phyloP scores from a whole-genome alignment of 1,139 yeast genomes.

The Saccharomycopsis crataegensis region DNA sequence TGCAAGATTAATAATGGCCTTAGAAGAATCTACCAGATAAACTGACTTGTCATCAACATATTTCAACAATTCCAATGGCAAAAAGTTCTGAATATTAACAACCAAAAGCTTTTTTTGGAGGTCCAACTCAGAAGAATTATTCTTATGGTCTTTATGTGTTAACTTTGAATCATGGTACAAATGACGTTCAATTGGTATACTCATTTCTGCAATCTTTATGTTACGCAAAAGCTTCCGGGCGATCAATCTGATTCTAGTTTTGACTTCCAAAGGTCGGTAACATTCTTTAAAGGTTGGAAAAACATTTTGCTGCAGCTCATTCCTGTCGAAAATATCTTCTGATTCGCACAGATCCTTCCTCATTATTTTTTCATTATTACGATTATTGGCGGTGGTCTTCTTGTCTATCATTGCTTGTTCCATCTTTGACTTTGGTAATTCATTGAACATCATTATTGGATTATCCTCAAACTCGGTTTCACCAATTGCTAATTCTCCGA shows the following conservation, averaged over 20 bases:
- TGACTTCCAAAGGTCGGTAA: slow-evolving; percentile 8
- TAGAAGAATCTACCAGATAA: background rate
- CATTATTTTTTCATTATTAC: background rate
- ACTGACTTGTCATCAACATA: slow-evolving; percentile 25
- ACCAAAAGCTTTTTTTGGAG: slow-evolving; percentile 43
- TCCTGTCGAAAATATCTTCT: background rate
- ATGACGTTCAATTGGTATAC: slow-evolving; percentile 18
- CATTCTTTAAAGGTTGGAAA: slow-evolving; percentile 13
- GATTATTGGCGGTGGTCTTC: background rate
- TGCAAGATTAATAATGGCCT: background rate
- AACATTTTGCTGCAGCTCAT: background rate
- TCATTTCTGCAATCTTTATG: background rate
- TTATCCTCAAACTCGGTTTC: slow-evolving; percentile 14
- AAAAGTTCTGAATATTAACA: slow-evolving; percentile 91
- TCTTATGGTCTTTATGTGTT: slow-evolving; percentile 11
- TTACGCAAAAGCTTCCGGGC: slow-evolving; percentile 2
- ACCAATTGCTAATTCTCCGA: slow-evolving; percentile 15
- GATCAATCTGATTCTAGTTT: slow-evolving; percentile 10
- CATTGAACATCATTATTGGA: slow-evolving; percentile 10
- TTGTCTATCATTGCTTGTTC: background rate
- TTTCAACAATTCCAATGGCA: slow-evolving; percentile 76
- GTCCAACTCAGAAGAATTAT: background rate
- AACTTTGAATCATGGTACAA: slow-evolving; percentile 7
- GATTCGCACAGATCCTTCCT: background rate
- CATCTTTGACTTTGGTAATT: slow-evolving; percentile 11